A percentile compares a stretch with the other conserved stretches of the same genome.
These are phyloP conservation scores for Starmera caribaea DNA, from an alignment of 805 yeast species.

Conservation along the genomic window DNA sequence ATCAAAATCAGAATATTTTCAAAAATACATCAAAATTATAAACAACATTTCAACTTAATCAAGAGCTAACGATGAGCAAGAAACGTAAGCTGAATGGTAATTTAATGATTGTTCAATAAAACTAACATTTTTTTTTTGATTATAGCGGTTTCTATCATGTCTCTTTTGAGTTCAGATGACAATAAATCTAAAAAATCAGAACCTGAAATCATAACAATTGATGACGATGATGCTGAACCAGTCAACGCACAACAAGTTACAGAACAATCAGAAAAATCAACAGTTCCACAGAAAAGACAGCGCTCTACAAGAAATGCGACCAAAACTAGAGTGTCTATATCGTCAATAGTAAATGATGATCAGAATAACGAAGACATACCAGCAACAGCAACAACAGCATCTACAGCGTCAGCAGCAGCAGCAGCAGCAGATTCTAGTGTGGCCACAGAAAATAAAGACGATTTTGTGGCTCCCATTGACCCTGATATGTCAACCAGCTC, in stretches of 20 bases:
- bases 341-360: background rate
- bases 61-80: background rate
- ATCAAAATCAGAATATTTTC: too few species aligned
- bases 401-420: background rate
- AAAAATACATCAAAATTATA: too few species aligned
- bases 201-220: background rate
- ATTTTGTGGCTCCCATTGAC: too few species aligned
- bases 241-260: background rate
- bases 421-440: too few species aligned
- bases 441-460: too few species aligned
- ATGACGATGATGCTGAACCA: background rate
- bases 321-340: background rate
- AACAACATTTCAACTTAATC: too few species aligned
- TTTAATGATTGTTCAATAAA: too few species aligned
- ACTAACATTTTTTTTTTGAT: too few species aligned
- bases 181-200: background rate
- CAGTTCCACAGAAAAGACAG: background rate
- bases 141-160: background rate
- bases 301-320: background rate
- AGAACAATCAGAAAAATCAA: background rate
- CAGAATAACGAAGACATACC: background rate
- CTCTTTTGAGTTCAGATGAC: background rate
- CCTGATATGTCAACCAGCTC: too few species aligned
- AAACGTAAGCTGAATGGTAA: too few species aligned
- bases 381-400: background rate